Base-by-base conservation (phyloP, 108 stramenopile species). In the Cyclostephanos invisitatus region DNA sequence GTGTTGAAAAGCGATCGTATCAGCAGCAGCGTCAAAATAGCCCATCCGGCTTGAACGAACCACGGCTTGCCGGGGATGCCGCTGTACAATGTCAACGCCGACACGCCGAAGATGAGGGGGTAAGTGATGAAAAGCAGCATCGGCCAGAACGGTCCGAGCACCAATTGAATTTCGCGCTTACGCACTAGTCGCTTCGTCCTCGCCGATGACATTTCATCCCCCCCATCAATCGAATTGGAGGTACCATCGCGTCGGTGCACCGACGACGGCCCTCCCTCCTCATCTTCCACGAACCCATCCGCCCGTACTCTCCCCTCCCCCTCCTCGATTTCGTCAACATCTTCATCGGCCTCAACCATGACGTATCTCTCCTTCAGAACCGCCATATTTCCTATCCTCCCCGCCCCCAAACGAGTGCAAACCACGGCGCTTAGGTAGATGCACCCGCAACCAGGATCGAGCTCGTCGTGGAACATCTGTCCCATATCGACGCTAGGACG, bases 111-210 rank as follows among this genome's bases (percentile, higher is more conserved):
- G 70, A 97, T 94, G 46, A 97, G 81, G 11, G 92, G 92, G 70
- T 89, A 95, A 0, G 96, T 97, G 2, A 97, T 75, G 60, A 78
- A 87, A 22, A 91, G 47, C 0, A 93, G 83, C 86, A 97, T 90
- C n/a, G 96, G 94, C 96, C 96, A 97, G 66, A 88, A 97, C 22
- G 96, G 96, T 20, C 96, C 96, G 15, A 91, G 80, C 15, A 96
- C 83, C 14, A 78, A 80, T 55, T 83, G 78, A 57, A 85, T 79
- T 51, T 80, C 74, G 18, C 78, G 78, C 47, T 58, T 79, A 7
- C 78, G 73, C 49, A 80, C 54, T 9, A 77, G 25, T 20, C 64
- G 57, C 35, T 57, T 74, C 35, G 67, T 67, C 57, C 36, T 22
- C 21, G 37, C 55, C 44, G 40, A 2, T 36, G 8, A 11, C 8